Base-by-base conservation (phyloP, 352 stramenopile species). In the Phytophthora brassicae region DNA sequence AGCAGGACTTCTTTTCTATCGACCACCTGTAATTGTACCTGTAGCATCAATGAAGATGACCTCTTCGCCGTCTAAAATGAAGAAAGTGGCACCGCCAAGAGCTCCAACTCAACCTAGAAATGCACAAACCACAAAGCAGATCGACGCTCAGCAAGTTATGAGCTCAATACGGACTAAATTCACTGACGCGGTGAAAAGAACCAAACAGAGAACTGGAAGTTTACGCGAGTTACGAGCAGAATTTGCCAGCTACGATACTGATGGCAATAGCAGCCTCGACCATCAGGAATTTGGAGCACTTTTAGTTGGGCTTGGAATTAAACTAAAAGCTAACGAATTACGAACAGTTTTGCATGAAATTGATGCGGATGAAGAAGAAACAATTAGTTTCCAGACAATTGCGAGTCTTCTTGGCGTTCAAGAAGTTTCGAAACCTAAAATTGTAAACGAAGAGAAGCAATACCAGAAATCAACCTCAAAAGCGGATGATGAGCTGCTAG, bases 251-350 rank as follows among this genome's bases (percentile, higher is more conserved):
- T 90, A 78, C 28, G 81, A 88, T 45, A 48, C 72, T 6, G 74
- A 89, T 11, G 68, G 63, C n/a, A 87, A 49, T 35, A 62, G 71
- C 8, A 60, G 67, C 28, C 70, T 90, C 0, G 77, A 89, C 47
- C 78, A 82, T 38, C 70, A 84, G 26, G 81, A 90, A 47, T 90
- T 90, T 44, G 64, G 68, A 1, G 77, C 77, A 8, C 72, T 90
- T 9, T 57, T 90, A 0, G 54, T 84, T 51, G 62, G 75, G 4
- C 56, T 90, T 4, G 81, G 81, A 4, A 65, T 90, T 22, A 88
- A 87, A 33, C 35, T 90, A 16, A 76, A 75, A 56, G 35, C 64
- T 3, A 44, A 70, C 4, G 75, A 89, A 19, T 35, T 90, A 2
- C 61, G 53, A 12, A 38, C 58, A 2, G 41, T 90, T 14, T 35